Conservation (phyloP, 2,329 filamentous ascomycete species). For the Talaromyces islandicus region DNA sequence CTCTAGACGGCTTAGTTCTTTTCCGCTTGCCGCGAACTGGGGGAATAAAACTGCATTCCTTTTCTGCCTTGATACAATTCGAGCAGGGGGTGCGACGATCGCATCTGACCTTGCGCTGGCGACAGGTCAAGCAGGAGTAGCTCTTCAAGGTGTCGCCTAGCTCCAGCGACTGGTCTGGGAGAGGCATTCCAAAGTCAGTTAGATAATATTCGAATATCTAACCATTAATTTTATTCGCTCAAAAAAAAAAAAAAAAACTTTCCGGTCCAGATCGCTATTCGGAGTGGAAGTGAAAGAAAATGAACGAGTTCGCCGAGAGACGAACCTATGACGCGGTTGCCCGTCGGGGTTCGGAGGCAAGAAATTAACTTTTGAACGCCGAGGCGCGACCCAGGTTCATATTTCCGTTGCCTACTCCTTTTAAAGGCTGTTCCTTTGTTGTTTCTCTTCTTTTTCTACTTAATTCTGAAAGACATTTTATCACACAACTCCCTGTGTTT, state of each 20-base stretch:
- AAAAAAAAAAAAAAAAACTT: too few relatives aligned
- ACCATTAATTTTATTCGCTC: not conserved
- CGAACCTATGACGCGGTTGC: not conserved
- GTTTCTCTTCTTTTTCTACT: not conserved
- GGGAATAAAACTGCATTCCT: slow-evolving; percentile 29
- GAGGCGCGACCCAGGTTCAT: not conserved
- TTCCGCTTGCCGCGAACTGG: slow-evolving; percentile 10
- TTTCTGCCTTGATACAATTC: slow-evolving; percentile 38
- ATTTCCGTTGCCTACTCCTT: not conserved
- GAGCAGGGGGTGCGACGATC: slow-evolving; percentile 38
- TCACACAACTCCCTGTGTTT: not conserved
- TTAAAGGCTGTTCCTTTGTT: not conserved
- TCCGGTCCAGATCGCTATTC: not conserved
- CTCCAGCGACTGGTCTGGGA: not conserved
- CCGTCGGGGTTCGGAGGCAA: not conserved
- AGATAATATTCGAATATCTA: not conserved
- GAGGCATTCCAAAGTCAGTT: not conserved
- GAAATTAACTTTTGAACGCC: not conserved
- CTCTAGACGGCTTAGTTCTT: not conserved
- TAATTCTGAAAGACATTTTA: not conserved
- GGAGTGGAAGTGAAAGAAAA: not conserved
- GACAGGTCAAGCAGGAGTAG: slow-evolving; percentile 30
- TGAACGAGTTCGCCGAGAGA: not conserved
- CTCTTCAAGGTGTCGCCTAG: slow-evolving; percentile 5
- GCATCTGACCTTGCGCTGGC: slow-evolving; percentile 40